Evolutionary conservation across 2,329 filamentous ascomycete species (phyloP).

Genomic region (Sporothrix schenckii): DNA sequence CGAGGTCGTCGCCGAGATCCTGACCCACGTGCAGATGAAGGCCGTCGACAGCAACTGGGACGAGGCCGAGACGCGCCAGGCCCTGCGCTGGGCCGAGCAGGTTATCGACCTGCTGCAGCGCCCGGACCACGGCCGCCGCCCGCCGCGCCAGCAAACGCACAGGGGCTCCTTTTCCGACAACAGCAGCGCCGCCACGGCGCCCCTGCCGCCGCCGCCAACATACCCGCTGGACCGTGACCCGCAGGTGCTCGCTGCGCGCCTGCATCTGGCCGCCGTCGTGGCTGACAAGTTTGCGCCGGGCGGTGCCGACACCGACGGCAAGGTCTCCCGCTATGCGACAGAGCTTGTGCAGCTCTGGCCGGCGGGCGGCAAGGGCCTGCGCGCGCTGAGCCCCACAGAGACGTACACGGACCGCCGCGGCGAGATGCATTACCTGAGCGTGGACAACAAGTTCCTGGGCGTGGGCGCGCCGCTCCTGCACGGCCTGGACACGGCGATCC

Average conservation of each 20-base stretch:
- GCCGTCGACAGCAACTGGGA: conserved; percentile 47
- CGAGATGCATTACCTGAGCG: conserved; percentile 43
- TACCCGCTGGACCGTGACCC: conserved; percentile 49
- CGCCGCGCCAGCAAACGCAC: conserved; percentile 26
- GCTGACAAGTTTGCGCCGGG: conserved; percentile 40
- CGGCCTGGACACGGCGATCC: conserved; percentile 51
- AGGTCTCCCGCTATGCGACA: conserved; percentile 41
- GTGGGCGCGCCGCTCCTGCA: conserved; percentile 46
- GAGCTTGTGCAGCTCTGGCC: conserved; percentile 50
- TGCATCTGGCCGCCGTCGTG: conserved; percentile 51
- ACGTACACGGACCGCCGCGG: conserved; percentile 39
- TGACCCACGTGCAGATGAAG: conserved; percentile 48
- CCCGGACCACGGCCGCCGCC: conserved; percentile 44
- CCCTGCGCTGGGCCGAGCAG: conserved; percentile 51
- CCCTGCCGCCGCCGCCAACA: conserved; percentile 31
- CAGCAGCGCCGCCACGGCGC: conserved; percentile 29
- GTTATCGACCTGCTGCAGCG: conserved; percentile 56
- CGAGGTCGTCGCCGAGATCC: conserved; percentile 48
- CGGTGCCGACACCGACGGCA: conserved; percentile 42
- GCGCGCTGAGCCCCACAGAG: conserved; percentile 44
- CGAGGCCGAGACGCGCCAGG: conserved; percentile 45
- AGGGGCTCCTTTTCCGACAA: neutral
- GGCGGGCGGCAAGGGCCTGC: conserved; percentile 43
- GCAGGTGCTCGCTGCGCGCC: conserved; percentile 47
- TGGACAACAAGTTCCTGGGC: conserved; percentile 45